A percentile compares a stretch with the other conserved stretches of the same genome.
Evolutionary conservation across 2,329 filamentous ascomycete species (phyloP).

Genomic region (Colletotrichum endophyticum): DNA sequence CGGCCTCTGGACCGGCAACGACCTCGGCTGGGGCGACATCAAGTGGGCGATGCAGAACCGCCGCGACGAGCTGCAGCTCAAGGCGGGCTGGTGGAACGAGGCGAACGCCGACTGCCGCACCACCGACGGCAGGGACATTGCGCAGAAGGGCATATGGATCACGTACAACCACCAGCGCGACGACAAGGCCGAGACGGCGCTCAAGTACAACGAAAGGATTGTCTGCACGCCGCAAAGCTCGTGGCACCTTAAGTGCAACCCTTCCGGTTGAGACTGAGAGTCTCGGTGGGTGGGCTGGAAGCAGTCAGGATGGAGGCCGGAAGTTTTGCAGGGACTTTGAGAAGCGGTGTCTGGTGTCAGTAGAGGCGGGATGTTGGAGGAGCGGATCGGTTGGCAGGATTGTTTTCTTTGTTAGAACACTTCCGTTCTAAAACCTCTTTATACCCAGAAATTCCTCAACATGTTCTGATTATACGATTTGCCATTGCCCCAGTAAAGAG

Average conservation of each 20-base stretch:
- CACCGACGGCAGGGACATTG: neutral
- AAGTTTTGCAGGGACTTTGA: too few species aligned
- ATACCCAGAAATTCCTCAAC: neutral
- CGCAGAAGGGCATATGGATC: neutral
- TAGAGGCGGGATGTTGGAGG: too few species aligned
- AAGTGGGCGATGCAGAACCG: neutral
- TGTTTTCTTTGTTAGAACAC: neutral
- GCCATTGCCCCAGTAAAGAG: neutral
- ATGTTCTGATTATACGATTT: neutral
- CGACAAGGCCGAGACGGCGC: neutral
- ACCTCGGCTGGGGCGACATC: neutral
- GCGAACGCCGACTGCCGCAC: neutral
- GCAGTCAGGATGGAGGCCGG: neutral
- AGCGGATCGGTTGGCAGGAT: neutral
- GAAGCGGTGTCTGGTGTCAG: too few species aligned
- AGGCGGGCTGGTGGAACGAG: neutral
- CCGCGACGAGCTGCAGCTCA: neutral
- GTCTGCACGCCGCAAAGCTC: neutral
- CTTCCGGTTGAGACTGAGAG: neutral
- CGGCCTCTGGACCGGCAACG: neutral
- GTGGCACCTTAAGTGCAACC: neutral
- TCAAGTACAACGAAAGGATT: neutral
- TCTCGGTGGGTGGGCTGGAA: accelerated
- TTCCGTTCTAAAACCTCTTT: neutral
- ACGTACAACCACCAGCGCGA: neutral